Evolutionary conservation across 2,329 filamentous ascomycete genomes (phyloP).

Genomic region (Fusarium continuum): DNA sequence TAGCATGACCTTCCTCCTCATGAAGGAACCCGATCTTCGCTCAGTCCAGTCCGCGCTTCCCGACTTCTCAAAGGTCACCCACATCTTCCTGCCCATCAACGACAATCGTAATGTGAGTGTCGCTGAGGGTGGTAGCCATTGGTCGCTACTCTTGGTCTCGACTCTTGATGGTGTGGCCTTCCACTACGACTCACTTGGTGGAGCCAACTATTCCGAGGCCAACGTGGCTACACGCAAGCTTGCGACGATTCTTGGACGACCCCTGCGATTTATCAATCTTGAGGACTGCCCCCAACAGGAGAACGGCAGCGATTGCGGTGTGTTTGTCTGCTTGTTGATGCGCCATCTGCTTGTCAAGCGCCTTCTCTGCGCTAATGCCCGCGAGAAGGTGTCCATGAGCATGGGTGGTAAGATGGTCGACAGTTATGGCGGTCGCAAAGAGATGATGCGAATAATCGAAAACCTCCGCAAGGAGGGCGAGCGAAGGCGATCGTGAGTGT

Average conservation of each 20-base stretch:
- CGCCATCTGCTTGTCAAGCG: conserved; percentile 88
- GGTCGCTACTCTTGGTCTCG: conserved; percentile 91
- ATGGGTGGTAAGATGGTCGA: conserved; percentile 87
- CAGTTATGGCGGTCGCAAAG: conserved; percentile 80
- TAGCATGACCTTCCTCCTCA: conserved; percentile 90
- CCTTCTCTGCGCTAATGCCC: conserved; percentile 79
- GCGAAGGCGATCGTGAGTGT: conserved; percentile 78
- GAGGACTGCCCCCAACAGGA: conserved; percentile 89
- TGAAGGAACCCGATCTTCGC: conserved; percentile 72
- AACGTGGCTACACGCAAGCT: conserved; percentile 75
- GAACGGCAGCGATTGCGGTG: conserved; percentile 92
- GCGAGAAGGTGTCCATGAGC: conserved; percentile 93
- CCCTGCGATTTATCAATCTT: conserved; percentile 80
- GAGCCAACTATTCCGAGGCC: conserved; percentile 79
- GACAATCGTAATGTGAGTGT: conserved; percentile 79
- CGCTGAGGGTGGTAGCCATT: conserved; percentile 92
- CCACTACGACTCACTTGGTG: conserved; percentile 90
- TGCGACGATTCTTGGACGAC: conserved; percentile 70
- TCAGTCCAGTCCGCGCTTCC: conserved; percentile 75
- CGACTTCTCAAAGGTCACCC: conserved; percentile 81
- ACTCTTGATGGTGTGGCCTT: conserved; percentile 91
- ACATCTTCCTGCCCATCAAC: conserved; percentile 96
- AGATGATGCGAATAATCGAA: conserved; percentile 92
- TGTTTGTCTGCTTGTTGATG: conserved; percentile 97
- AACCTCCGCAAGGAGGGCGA: conserved; percentile 87